phyloP scores from a whole-genome alignment of 1,139 yeast genomes.

The Lodderomyces theae region DNA sequence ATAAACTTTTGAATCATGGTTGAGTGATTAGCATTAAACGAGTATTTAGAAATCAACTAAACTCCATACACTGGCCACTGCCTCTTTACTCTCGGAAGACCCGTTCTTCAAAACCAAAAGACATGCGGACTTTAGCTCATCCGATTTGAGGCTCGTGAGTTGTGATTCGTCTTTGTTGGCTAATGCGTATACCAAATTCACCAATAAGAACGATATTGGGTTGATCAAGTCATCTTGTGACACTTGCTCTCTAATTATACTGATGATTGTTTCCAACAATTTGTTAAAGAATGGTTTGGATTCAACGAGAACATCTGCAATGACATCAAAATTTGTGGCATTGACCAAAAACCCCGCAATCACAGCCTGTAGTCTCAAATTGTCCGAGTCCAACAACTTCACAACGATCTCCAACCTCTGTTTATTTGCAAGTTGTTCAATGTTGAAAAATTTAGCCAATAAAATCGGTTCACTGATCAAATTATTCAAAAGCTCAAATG shows the following conservation, averaged over 20 bases:
- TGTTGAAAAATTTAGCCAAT: constrained; percentile 50
- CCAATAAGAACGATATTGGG: constrained; percentile 34
- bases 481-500: constrained; percentile 50
- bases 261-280: constrained; percentile 21
- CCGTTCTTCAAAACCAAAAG: constrained; percentile 13
- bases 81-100: constrained; percentile 19
- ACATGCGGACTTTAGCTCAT: constrained; percentile 21
- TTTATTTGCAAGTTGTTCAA: constrained; percentile 23
- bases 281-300: constrained; percentile 23
- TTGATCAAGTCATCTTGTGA: constrained; percentile 31
- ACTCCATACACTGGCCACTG: constrained; percentile 21
- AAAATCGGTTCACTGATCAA: constrained; percentile 43
- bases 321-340: constrained; percentile 47
- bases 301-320: constrained; percentile 31
- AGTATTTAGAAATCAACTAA: constrained; percentile 15
- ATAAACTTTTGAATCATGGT: constrained; percentile 33
- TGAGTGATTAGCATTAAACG: neutral
- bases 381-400: constrained; percentile 39
- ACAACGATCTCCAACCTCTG: constrained; percentile 38
- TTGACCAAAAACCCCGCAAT: constrained; percentile 50
- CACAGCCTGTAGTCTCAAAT: constrained; percentile 36
- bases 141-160: constrained; percentile 3
- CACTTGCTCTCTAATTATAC: constrained; percentile 29
- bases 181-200: constrained; percentile 29
- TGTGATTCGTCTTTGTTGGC: constrained; percentile 12